Evolutionary conservation across 2,329 filamentous ascomycete genomes (phyloP).

Genomic region (Trichophyton mentagrophytes): DNA sequence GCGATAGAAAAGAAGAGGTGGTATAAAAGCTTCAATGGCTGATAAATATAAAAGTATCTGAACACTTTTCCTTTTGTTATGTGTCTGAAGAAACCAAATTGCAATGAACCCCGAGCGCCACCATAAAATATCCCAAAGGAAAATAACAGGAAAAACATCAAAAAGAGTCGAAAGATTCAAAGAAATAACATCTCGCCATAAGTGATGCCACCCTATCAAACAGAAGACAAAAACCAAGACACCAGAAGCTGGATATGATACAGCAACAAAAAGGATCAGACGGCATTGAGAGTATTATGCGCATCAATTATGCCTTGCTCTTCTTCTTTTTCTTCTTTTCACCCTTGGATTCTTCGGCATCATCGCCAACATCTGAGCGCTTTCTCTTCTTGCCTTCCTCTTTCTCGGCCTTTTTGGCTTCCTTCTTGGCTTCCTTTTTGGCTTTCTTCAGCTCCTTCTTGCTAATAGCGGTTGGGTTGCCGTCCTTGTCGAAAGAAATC

Average conservation of each 20-base stretch:
- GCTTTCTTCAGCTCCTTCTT: slow-evolving; percentile 68
- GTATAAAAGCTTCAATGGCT: not conserved
- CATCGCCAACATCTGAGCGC: slow-evolving; percentile 44
- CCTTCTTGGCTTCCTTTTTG: slow-evolving; percentile 51
- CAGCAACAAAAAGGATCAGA: slow-evolving; percentile 18
- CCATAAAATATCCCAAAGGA: slow-evolving; percentile 4
- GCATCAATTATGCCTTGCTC: slow-evolving; percentile 37
- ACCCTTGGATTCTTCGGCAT: slow-evolving; percentile 38
- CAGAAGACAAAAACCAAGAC: slow-evolving; percentile 6
- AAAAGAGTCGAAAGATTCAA: not conserved
- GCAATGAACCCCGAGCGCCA: slow-evolving; percentile 8
- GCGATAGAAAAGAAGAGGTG: no score
- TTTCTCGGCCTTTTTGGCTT: slow-evolving; percentile 41
- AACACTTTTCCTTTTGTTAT: not conserved
- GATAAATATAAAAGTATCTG: not conserved
- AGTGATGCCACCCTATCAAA: slow-evolving; percentile 5
- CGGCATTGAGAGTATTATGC: slow-evolving; percentile 13
- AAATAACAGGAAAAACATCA: not conserved
- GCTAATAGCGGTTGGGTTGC: slow-evolving; percentile 53
- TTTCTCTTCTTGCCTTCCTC: slow-evolving; percentile 62
- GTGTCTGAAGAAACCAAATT: slow-evolving; percentile 1
- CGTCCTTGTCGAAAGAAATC: slow-evolving; percentile 52
- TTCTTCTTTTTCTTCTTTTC: slow-evolving; percentile 52
- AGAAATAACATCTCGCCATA: slow-evolving; percentile 8
- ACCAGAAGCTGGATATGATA: slow-evolving; percentile 26